Conservation (phyloP, 352 stramenopile genomes). For the Pythium graminicola region DNA sequence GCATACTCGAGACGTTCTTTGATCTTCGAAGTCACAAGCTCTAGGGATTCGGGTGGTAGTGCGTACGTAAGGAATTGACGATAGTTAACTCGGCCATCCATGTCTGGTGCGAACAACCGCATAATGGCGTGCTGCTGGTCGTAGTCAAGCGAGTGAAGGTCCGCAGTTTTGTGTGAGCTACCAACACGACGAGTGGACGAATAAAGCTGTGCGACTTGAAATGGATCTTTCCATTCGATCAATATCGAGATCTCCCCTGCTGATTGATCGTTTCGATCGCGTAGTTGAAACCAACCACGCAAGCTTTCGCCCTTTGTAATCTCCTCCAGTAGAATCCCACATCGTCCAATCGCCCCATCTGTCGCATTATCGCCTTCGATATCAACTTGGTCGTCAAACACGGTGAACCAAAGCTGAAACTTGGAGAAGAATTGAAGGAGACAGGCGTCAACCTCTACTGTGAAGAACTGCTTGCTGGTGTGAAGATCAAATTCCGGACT, state of each 20-base stretch:
- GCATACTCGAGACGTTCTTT: conserved; percentile 59
- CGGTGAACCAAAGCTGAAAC: conserved; percentile 72
- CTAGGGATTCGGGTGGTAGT: conserved; percentile 43
- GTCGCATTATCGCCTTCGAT: conserved; percentile 26
- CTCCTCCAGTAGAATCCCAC: conserved; percentile 52
- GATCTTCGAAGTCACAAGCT: conserved; percentile 48
- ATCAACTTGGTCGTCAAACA: conserved; percentile 78
- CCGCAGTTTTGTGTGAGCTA: conserved; percentile 6
- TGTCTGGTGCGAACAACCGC: conserved; percentile 45
- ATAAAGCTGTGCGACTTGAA: conserved; percentile 55
- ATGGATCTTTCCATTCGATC: conserved; percentile 73
- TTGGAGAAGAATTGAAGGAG: conserved; percentile 80
- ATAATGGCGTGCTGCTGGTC: conserved; percentile 65
- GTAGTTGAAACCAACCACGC: conserved; percentile 64
- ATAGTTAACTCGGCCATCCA: conserved; percentile 69
- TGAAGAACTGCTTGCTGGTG: conserved; percentile 54
- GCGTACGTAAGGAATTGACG: conserved; percentile 57
- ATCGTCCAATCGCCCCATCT: conserved; percentile 70
- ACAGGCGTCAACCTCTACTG: conserved; percentile 61
- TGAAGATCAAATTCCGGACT: conserved; percentile 74
- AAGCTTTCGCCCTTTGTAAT: conserved; percentile 66
- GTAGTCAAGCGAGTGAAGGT: conserved; percentile 57
- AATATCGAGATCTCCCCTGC: conserved; percentile 64
- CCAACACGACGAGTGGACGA: conserved; percentile 28
- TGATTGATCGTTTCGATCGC: conserved; percentile 43